phyloP scores from a whole-genome alignment of 78 protist genomes.

The Neovahlkampfia damariscottae region DNA sequence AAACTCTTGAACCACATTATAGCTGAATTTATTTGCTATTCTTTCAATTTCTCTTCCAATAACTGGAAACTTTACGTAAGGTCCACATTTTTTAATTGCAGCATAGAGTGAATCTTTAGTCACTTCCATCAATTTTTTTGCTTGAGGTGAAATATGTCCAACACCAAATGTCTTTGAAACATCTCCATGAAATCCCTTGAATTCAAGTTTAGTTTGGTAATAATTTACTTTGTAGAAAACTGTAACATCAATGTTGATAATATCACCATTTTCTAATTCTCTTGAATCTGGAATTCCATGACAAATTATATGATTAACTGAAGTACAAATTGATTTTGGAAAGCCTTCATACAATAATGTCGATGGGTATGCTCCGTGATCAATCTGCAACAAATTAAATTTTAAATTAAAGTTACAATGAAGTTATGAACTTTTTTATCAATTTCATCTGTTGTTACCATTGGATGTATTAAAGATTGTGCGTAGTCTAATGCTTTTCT shows the following conservation, averaged over 20 bases:
- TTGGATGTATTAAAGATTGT: slow-evolving; percentile 44
- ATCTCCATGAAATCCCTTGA: slow-evolving; percentile 85
- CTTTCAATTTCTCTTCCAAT: background rate
- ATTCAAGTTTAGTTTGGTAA: background rate
- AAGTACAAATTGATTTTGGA: slow-evolving; percentile 83
- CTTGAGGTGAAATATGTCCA: slow-evolving; percentile 62
- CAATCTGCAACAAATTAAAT: too few relatives aligned
- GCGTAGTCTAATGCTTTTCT: slow-evolving; percentile 83
- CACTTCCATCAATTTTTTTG: slow-evolving; percentile 31
- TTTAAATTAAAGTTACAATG: too few relatives aligned
- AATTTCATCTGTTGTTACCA: slow-evolving; percentile 81
- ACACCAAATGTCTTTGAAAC: slow-evolving; percentile 74
- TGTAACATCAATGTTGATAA: slow-evolving; percentile 86
- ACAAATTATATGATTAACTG: slow-evolving; percentile 84
- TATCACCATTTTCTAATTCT: slow-evolving; percentile 71
- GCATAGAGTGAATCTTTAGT: slow-evolving; percentile 18
- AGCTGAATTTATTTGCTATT: slow-evolving; percentile 41
- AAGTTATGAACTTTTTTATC: slow-evolving; percentile 72
- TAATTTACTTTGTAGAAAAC: slow-evolving; percentile 30
- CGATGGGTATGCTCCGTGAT: slow-evolving; percentile 81
- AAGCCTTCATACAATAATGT: slow-evolving; percentile 83
- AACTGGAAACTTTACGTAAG: background rate
- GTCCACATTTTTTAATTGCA: slow-evolving; percentile 7
- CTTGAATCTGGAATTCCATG: slow-evolving; percentile 95
- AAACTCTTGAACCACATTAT: slow-evolving; percentile 53